Percentiles rank a stretch among this genome's conserved stretches.
phyloP scores from a whole-genome alignment of 192 early-diverging fungal species.

The Geosiphon pyriformis region DNA sequence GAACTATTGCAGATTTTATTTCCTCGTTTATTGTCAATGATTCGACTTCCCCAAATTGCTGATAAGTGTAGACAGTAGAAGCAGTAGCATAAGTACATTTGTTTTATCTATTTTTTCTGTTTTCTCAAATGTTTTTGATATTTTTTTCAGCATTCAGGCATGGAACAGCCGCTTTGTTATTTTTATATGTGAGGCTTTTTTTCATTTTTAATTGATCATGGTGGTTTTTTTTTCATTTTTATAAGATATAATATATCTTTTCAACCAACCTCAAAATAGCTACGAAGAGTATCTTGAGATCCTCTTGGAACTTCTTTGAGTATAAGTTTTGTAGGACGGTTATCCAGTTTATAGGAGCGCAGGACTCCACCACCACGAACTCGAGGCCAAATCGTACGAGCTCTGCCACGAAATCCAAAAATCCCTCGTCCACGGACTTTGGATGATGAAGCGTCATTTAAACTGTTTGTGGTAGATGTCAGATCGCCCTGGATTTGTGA shows the following conservation, averaged over 20 bases:
- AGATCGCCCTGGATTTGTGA: not conserved
- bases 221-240: not conserved
- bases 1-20: constrained; percentile 40
- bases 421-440: constrained; percentile 40
- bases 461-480: constrained; percentile 1
- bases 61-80: not conserved
- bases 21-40: constrained; percentile 39
- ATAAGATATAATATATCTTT: not conserved
- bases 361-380: constrained; percentile 36
- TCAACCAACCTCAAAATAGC: constrained; percentile 61
- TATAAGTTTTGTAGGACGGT: constrained; percentile 63
- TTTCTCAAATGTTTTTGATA: not conserved
- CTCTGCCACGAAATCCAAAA: constrained; percentile 37
- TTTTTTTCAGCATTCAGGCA: no score
- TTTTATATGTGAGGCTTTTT: no score
- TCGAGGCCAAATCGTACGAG: constrained; percentile 38
- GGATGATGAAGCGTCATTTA: constrained; percentile 26
- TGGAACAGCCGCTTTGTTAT: no score
- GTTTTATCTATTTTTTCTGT: not conserved
- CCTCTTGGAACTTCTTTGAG: constrained; percentile 48
- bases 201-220: not conserved
- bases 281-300: constrained; percentile 41
- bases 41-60: constrained; percentile 49
- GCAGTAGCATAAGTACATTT: not conserved
- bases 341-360: constrained; percentile 58